These are phyloP conservation scores for Phytophthora palmivora DNA, from an alignment of 352 stramenopile genomes.

Conservation along the genomic window DNA sequence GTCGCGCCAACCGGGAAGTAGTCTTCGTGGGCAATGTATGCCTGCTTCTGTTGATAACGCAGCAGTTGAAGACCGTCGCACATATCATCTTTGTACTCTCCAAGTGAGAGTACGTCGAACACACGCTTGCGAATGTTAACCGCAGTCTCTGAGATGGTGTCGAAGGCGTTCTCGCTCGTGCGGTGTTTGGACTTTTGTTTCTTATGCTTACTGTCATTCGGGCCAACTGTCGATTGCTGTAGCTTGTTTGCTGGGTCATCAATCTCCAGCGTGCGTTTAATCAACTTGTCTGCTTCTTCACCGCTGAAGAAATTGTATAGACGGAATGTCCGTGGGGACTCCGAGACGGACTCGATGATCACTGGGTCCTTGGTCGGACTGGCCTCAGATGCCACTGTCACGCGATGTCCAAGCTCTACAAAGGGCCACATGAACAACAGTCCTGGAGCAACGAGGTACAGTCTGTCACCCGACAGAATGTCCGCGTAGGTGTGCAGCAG, in stretches of 20 bases:
- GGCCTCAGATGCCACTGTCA: conserved; percentile 55
- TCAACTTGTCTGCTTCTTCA: conserved; percentile 82
- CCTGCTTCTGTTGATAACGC: conserved; percentile 95
- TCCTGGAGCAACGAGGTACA: conserved; percentile 79
- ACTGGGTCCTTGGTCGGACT: conserved; percentile 68
- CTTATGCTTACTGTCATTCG: conserved; percentile 64
- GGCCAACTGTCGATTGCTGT: conserved; percentile 78
- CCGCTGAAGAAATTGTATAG: conserved; percentile 90
- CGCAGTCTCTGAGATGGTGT: conserved; percentile 78
- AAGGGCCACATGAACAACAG: conserved; percentile 86
- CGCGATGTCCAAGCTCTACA: conserved; percentile 79
- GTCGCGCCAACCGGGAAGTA: conserved; percentile 86
- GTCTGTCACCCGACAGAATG: conserved; percentile 56
- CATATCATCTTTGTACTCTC: conserved; percentile 90
- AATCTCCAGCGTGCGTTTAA: conserved; percentile 84
- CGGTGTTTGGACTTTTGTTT: conserved; percentile 75
- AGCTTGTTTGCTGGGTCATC: conserved; percentile 84
- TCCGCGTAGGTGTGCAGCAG: conserved; percentile 60
- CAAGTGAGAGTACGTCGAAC: conserved; percentile 92
- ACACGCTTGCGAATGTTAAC: conserved; percentile 84
- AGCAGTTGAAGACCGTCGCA: conserved; percentile 96
- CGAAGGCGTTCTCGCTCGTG: conserved; percentile 91
- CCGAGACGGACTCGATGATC: conserved; percentile 79
- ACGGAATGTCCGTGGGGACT: conserved; percentile 86
- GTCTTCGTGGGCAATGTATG: conserved; percentile 95